These are phyloP conservation scores for Saraca asoca DNA, from an alignment of 331 rosid species.

Conservation along the genomic window DNA sequence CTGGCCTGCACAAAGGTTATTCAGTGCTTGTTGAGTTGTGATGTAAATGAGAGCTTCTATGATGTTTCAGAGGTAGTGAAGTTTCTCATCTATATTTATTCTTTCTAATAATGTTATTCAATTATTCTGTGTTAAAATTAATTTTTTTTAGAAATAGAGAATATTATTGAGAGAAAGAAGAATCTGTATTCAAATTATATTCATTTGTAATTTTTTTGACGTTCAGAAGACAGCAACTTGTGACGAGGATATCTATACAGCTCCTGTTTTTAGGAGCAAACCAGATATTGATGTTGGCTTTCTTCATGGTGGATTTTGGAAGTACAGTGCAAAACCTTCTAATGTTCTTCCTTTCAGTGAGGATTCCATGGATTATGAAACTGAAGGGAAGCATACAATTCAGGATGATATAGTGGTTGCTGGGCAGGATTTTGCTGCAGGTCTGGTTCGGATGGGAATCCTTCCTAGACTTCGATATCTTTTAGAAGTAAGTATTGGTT, in stretches of 20 bases:
- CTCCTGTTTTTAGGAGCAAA: slow-evolving; percentile 86
- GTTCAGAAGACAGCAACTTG: slow-evolving; percentile 59
- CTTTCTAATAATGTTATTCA: slow-evolving; percentile 2
- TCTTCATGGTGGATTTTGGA: slow-evolving; percentile 93
- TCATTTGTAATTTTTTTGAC: slow-evolving; percentile 31
- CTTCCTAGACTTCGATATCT: slow-evolving; percentile 79
- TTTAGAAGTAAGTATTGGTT: slow-evolving; percentile 68
- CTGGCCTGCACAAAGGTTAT: slow-evolving; percentile 74
- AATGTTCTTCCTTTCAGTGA: slow-evolving; percentile 60
- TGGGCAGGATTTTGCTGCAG: slow-evolving; percentile 90
- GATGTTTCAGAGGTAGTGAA: slow-evolving; percentile 63
- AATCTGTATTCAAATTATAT: slow-evolving; percentile 24
- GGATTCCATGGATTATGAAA: slow-evolving; percentile 57
- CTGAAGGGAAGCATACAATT: slow-evolving; percentile 74
- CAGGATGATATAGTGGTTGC: slow-evolving; percentile 92
- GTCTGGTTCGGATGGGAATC: slow-evolving; percentile 91
- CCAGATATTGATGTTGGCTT: slow-evolving; percentile 81
- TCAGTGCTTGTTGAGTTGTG: slow-evolving; percentile 71
- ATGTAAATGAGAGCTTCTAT: slow-evolving; percentile 73
- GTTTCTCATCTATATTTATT: slow-evolving; percentile 21
- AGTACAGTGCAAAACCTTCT: slow-evolving; percentile 86
- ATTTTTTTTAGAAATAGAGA: background rate
- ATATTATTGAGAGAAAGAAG: too few species aligned
- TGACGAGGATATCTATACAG: slow-evolving; percentile 66
- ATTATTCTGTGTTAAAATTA: slow-evolving; percentile 25